Evolutionary conservation across 352 stramenopile genomes (phyloP), one percentile per base, ranked within the genome.

Genomic region (Globisporangium carolinianum): DNA sequence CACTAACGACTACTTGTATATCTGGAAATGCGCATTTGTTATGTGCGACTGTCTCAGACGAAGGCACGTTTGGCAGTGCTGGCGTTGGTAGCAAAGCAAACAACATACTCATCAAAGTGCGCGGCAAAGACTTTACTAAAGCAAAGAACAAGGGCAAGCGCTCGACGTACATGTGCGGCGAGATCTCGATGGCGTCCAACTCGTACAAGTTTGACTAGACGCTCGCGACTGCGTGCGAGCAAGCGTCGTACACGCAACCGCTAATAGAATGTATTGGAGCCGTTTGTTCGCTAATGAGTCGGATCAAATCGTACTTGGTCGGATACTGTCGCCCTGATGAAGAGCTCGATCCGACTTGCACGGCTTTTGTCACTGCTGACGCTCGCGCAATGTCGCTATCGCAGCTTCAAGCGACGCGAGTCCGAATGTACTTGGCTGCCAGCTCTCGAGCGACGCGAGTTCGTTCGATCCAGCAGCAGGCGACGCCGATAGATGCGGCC

Each of bases 111-210:
- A 73, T 98, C 55, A 96, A 97, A 61, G 96, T 99, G 51, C 87
- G 96, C 60, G 98, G 98, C 45, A 99, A 99, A 76, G 96, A 99
- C 73, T 99, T 99, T 69, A 96, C 96, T 51, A 96, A 98, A 61
- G 98, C 99, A 66, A 99, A 99, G 81, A 99, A 98, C 62, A 99
- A 99, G 78, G 96, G 98, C 74, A 99, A 99, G 86, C 85, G 97
- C 55, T 92, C 94, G 49, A 97, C 78, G 57, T 98, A 98, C 80
- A 89, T 95, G 72, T 97, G 94, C 51, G 95, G 95, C 46, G 67
- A 79, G 47, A 98, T 98, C 64, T 89, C 84, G 52, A 91, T 98
- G 79, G 87, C 68, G 5, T 97, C 88, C 57, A 96, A 98, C 70
- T 97, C 87, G 68, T 96, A 90, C 78, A 98, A 97, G 80, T 98